A percentile compares a stretch with the other conserved stretches of the same genome.
These are phyloP conservation scores for Adiantum capillusveneris DNA, from an alignment of 75 land plant species.

Conservation along the genomic window DNA sequence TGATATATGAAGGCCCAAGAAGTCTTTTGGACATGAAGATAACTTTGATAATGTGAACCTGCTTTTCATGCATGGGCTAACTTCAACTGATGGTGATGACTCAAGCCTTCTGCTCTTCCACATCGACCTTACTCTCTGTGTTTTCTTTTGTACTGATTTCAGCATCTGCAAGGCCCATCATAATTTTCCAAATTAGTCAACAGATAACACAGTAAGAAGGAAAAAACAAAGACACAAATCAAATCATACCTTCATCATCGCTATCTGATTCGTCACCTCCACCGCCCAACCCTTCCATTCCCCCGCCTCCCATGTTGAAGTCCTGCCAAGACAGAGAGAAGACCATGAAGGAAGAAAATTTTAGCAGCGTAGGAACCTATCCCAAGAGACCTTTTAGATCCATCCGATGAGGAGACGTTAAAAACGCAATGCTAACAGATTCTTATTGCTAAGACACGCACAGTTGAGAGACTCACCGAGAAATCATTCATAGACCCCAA, in stretches of 20 bases:
- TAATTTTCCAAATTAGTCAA: not conserved
- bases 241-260: slow-evolving; percentile 7
- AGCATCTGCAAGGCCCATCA: not conserved
- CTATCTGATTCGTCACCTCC: slow-evolving; percentile 4
- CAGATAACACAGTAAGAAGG: too few relatives aligned
- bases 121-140: too few relatives aligned
- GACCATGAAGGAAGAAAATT: not conserved
- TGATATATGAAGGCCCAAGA: too few relatives aligned
- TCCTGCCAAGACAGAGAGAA: not conserved
- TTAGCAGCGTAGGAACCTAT: too few relatives aligned
- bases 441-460: not conserved
- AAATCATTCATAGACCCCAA: slow-evolving; percentile 13
- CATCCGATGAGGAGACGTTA: not conserved
- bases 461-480: slow-evolving; percentile 9
- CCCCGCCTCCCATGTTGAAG: slow-evolving; percentile 15
- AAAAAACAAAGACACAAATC: not conserved
- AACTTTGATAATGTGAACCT: too few relatives aligned
- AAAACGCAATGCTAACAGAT: too few relatives aligned
- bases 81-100: too few relatives aligned
- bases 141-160: too few relatives aligned
- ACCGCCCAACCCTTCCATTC: not conserved
- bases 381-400: not conserved
- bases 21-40: too few relatives aligned
- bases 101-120: too few relatives aligned
- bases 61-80: too few relatives aligned